Base-by-base conservation (phyloP, 768 basidiomycete species). In the Dentipellis sp. region DNA sequence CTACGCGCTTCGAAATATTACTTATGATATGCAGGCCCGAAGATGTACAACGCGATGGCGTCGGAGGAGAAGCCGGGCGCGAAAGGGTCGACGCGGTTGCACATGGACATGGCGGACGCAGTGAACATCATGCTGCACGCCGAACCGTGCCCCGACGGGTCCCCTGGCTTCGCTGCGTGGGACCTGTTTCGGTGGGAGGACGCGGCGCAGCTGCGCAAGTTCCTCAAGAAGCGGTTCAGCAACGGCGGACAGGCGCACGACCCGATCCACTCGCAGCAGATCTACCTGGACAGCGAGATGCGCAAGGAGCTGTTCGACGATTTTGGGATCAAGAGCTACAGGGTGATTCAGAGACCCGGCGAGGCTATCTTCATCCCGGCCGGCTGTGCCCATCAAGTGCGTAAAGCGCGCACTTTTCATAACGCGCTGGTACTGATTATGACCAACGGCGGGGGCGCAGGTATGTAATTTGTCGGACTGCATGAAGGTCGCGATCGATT, bases 301-400 rank as follows among this genome's bases (percentile, higher is more conserved):
- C 76, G 91, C 62, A 77, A 78, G 66, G 79, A 86, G 67, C 71
- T 98, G 40, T 86, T 66, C 63, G 79, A 83, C 3, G 70, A 81
- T 60, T 75, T 76, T 56, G 85, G 84, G 2, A 90, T 97, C 29
- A 80, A 72, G 71, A 88, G 88, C 59, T 86, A 83, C 72, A 73
- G 93, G 54, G 78, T 97, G 17, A 94, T 93, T 69, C 95, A 98
- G 70, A 78, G 80, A 61, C 90, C 91, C 2, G 93, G 93, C 17
- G 89, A 98, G 65, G 94, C 92, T 0, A 85, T 98, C 11, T 94
- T 97, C 69, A 92, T 98, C 58, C 94, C 94, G 12, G 94, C 94
- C 3, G 94, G 92, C 21, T 93, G 88, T 68, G 88, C 89, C 0
- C 91, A 93, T 69, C 91, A 93, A 82, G 90, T 88, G 53, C 53